A percentile compares a stretch with the other conserved stretches of the same genome.
phyloP scores from a whole-genome alignment of 139 green algal genomes.

The Tetradesmus lagerheimii region DNA sequence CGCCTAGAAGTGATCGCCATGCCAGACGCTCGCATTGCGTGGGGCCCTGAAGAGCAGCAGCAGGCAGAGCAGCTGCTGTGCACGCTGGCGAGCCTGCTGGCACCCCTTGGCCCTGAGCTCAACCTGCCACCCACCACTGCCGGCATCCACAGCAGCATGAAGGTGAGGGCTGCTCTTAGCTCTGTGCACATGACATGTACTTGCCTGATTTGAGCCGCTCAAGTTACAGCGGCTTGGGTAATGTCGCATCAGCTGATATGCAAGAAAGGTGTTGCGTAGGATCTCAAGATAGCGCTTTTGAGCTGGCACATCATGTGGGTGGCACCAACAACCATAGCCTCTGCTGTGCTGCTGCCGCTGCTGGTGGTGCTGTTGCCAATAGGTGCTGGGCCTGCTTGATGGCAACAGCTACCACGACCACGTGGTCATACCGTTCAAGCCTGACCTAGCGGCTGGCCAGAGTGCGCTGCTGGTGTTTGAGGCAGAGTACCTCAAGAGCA shows the following conservation, averaged over 20 bases:
- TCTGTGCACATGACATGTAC: too few relatives aligned
- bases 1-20: not conserved
- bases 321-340: not conserved
- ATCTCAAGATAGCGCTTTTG: too few relatives aligned
- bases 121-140: not conserved
- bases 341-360: not conserved
- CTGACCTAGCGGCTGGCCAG: not conserved
- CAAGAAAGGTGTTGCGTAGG: too few relatives aligned
- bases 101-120: not conserved
- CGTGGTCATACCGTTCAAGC: constrained; percentile 30
- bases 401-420: not conserved
- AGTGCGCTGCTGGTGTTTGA: constrained; percentile 21
- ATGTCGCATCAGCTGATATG: too few relatives aligned
- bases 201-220: too few relatives aligned
- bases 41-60: not conserved
- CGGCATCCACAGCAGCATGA: not conserved
- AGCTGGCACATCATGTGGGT: too few relatives aligned
- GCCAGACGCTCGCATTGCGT: not conserved
- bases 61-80: not conserved
- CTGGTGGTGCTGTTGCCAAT: too few relatives aligned
- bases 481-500: not conserved
- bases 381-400: not conserved
- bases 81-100: not conserved
- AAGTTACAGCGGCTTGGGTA: too few relatives aligned
- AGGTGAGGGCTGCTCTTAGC: not conserved